A percentile compares a stretch with the other conserved stretches of the same genome.
Evolutionary conservation across 1,284 basidiomycete genomes (phyloP).

Genomic region (Ganoderma sp.): DNA sequence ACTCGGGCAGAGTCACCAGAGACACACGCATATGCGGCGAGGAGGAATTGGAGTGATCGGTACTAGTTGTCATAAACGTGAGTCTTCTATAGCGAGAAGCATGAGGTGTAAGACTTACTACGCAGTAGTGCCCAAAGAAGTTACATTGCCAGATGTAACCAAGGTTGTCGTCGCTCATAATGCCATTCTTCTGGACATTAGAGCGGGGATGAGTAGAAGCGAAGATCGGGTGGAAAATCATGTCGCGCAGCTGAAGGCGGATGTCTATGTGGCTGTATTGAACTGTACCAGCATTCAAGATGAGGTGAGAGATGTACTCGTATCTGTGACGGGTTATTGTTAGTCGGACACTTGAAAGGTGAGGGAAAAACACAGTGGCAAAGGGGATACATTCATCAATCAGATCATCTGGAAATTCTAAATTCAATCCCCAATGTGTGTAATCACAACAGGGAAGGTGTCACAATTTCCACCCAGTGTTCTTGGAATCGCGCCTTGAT

Average conservation of each 20-base stretch:
- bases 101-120: conserved; percentile 59
- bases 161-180: conserved; percentile 70
- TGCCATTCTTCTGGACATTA: conserved; percentile 69
- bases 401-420: too few relatives aligned
- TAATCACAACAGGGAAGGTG: too few relatives aligned
- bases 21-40: conserved; percentile 46
- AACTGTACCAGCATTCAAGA: conserved; percentile 83
- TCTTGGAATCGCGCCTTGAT: too few relatives aligned
- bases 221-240: conserved; percentile 53
- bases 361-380: too few relatives aligned
- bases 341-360: too few relatives aligned
- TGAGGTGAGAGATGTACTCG: conserved; percentile 81
- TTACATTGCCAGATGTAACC: conserved; percentile 89
- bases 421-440: too few relatives aligned
- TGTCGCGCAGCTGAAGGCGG: conserved; percentile 51
- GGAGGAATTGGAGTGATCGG: conserved; percentile 57
- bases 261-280: conserved; percentile 67
- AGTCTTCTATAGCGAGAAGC: too few relatives aligned
- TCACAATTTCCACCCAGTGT: too few relatives aligned
- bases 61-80: too few relatives aligned
- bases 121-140: conserved; percentile 80
- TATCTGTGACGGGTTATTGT: conserved; percentile 54
- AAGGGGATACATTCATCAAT: too few relatives aligned
- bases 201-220: conserved; percentile 65
- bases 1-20: conserved; percentile 56